Percentiles rank a stretch among this genome's conserved stretches.
Conservation (phyloP, 140 eudicot genomes). For the Eryngium alpinum region DNA sequence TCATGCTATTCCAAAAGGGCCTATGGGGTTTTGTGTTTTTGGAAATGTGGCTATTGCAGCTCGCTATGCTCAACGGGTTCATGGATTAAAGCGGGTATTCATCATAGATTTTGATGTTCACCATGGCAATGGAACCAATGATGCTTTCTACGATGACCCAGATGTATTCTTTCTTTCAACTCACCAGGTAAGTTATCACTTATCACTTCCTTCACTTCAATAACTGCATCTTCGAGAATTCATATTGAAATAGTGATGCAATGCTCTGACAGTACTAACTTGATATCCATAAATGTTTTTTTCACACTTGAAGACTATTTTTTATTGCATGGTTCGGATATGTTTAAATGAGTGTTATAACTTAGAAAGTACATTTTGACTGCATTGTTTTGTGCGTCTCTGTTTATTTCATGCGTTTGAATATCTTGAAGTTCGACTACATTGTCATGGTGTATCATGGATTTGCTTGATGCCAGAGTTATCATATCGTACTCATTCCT, state of each 20-base stretch:
- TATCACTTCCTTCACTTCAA: background rate
- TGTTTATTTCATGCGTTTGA: background rate
- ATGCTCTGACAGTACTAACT: background rate
- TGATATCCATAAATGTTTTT: background rate
- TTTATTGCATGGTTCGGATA: too few relatives aligned
- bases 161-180: conserved; percentile 90
- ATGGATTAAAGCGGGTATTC: conserved; percentile 83
- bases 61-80: conserved; percentile 86
- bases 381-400: background rate
- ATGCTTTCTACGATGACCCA: conserved; percentile 93
- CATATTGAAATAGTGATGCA: background rate
- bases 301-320: too few relatives aligned
- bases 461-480: background rate
- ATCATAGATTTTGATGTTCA: conserved; percentile 96
- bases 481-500: background rate
- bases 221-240: background rate
- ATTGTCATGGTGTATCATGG: background rate
- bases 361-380: background rate
- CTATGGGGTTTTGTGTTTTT: conserved; percentile 96
- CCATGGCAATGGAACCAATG: conserved; percentile 97
- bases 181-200: conserved; percentile 60
- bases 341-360: too few relatives aligned
- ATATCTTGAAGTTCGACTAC: too few relatives aligned
- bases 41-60: conserved; percentile 97
- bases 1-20: conserved; percentile 93